A percentile compares a stretch with the other conserved stretches of the same genome.
phyloP scores from a whole-genome alignment of 257 asterid genomes.

The Solanum pinnatisectum region DNA sequence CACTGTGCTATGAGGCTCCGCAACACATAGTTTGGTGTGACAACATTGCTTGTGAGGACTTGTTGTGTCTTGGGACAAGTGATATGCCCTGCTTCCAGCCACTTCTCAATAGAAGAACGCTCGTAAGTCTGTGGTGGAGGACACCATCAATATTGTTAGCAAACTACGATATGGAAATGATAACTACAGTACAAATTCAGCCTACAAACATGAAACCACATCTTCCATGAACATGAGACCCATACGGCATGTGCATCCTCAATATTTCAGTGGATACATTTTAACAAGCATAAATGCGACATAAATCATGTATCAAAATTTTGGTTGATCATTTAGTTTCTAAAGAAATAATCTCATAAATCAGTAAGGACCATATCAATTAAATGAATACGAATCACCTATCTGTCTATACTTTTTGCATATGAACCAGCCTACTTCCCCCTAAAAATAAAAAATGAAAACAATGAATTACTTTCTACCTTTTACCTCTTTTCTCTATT shows the following conservation, averaged over 20 bases:
- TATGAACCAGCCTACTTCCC: background rate
- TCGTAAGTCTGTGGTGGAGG: slow-evolving; percentile 65
- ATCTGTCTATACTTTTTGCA: background rate
- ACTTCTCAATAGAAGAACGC: slow-evolving; percentile 77
- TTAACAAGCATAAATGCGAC: background rate
- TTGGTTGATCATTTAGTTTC: background rate
- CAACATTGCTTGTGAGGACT: slow-evolving; percentile 53
- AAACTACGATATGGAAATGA: background rate
- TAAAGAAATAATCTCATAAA: background rate
- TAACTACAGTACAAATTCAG: background rate
- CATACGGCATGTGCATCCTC: background rate
- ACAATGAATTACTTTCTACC: background rate
- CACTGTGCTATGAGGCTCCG: slow-evolving; percentile 95
- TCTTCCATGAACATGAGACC: background rate
- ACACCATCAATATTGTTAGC: background rate
- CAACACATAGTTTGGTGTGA: slow-evolving; percentile 90
- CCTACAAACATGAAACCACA: background rate
- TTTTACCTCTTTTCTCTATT: background rate
- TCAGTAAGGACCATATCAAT: background rate
- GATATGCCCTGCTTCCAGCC: slow-evolving; percentile 80
- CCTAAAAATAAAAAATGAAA: background rate
- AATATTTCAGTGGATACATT: background rate
- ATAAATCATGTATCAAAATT: background rate
- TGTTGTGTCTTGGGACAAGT: slow-evolving; percentile 97
- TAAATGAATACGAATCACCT: background rate